phyloP scores from a whole-genome alignment of 2,329 filamentous ascomycete species.

The Lasiodiplodia hormozganensis region DNA sequence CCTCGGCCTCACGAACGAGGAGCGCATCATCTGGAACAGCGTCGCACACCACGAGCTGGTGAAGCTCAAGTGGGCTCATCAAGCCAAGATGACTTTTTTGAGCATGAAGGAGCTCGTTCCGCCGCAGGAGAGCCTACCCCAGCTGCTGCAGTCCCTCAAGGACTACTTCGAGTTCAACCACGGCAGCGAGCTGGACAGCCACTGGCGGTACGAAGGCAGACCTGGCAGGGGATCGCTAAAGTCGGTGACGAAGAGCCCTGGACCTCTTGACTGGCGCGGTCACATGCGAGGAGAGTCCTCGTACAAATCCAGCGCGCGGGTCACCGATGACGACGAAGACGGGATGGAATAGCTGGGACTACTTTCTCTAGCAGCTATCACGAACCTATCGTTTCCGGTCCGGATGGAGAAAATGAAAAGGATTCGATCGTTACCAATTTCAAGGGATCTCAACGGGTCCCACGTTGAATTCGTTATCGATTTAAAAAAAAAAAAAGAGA shows the following conservation, averaged over 20 bases:
- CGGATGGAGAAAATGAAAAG: not conserved
- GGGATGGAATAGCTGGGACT: not conserved
- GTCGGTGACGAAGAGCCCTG: conserved; percentile 16
- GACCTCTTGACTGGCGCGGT: conserved; percentile 17
- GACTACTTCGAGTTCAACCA: conserved; percentile 33
- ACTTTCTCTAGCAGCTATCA: not conserved
- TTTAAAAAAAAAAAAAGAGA: not conserved
- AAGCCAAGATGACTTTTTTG: conserved; percentile 38
- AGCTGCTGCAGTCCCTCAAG: conserved; percentile 36
- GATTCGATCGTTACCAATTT: not conserved
- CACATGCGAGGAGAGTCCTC: conserved; percentile 21
- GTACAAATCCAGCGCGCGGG: conserved; percentile 14
- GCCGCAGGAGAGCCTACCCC: conserved; percentile 29
- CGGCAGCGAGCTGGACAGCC: conserved; percentile 33
- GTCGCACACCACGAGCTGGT: conserved; percentile 36
- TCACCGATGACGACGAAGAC: conserved; percentile 13
- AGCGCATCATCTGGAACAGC: conserved; percentile 47
- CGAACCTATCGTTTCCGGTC: not conserved
- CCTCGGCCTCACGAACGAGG: conserved; percentile 35
- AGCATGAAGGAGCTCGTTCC: conserved; percentile 33
- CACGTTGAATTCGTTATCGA: not conserved
- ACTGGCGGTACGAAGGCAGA: conserved; percentile 22
- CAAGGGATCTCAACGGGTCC: not conserved
- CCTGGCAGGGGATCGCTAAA: conserved; percentile 18
- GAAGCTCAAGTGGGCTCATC: conserved; percentile 36